Base-by-base conservation (phyloP, 352 stramenopile genomes). In the Phytophthora crassamura region DNA sequence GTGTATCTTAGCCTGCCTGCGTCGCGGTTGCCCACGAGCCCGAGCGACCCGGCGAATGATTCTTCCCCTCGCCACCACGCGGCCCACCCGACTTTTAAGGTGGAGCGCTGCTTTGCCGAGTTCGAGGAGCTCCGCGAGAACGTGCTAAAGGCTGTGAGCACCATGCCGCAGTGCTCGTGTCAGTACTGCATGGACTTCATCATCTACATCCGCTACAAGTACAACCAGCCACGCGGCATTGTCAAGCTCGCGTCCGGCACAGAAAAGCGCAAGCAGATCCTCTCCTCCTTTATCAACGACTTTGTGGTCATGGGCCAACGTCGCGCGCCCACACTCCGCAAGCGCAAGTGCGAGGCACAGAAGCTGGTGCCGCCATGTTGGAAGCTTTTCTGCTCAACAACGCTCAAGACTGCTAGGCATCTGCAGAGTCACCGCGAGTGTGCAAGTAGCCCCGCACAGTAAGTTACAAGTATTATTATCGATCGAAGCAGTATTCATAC, bases 71-170 rank as follows among this genome's bases (percentile, higher is more conserved):
- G 36, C 0, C 32, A 53, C 4, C 47, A 58, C 14, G 42, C 55
- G 33, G 35, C 38, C 15, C 35, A 49, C 22, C 55, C 77, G 65
- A 62, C 77, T 28, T 86, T 76, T 46, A 75, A 74, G 32, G 67
- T 87, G 34, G 62, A 87, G 52, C 69, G 71, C 34, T 66, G 72
- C 22, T 90, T 86, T 55, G 76, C 77, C 5, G 74, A 87, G 8
- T 90, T 90, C 53, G 69, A 78, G 38, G 57, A 75, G 51, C 53
- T 90, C 33, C 75, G 77, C 25, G 47, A 78, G 38, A 69, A 86
- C 10, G 69, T 85, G 42, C 58, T 76, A 7, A 62, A 46, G 5
- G 61, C 46, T 20, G 72, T 79, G 35, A 72, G 59, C 59, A 62
- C 38, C 58, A 69, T 77, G 59, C 72, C 67, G 35, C 63, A 72